These are phyloP conservation scores for Postia placenta DNA, from an alignment of 768 basidiomycete genomes.

Conservation along the genomic window DNA sequence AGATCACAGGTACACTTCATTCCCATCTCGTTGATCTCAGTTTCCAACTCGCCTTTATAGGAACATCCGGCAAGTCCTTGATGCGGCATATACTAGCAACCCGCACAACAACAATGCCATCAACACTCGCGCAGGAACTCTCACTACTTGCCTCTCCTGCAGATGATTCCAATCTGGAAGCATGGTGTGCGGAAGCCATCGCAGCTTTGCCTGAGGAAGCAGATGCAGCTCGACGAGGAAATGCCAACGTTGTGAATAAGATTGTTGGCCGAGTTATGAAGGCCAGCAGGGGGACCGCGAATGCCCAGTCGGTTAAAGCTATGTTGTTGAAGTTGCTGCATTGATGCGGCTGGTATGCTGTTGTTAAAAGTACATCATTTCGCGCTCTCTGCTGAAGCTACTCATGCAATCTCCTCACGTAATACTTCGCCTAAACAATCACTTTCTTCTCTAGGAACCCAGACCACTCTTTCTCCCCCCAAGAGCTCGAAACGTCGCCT, in stretches of 20 bases:
- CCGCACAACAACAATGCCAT: slow-evolving; percentile 29
- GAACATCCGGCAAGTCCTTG: slow-evolving; percentile 71
- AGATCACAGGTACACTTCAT: slow-evolving; percentile 56
- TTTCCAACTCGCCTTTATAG: too few relatives aligned
- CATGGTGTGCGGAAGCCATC: slow-evolving; percentile 61
- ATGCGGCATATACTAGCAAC: slow-evolving; percentile 64
- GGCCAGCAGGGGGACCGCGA: slow-evolving; percentile 67
- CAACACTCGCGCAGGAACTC: slow-evolving; percentile 43
- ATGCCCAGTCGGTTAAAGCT: slow-evolving; percentile 54
- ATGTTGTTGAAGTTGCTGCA: slow-evolving; percentile 45
- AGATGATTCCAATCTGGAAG: slow-evolving; percentile 35
- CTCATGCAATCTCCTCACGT: background rate
- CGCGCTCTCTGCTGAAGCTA: slow-evolving; percentile 2
- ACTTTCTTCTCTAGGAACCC: slow-evolving; percentile 65
- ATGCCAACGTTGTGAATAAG: slow-evolving; percentile 72
- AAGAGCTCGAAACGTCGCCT: slow-evolving; percentile 71
- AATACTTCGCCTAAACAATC: slow-evolving; percentile 3
- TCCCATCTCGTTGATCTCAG: background rate
- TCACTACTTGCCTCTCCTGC: slow-evolving; percentile 37
- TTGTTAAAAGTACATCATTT: background rate
- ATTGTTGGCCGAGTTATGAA: slow-evolving; percentile 87
- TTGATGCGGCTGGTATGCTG: background rate
- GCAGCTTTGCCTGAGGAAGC: slow-evolving; percentile 60
- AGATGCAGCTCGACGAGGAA: slow-evolving; percentile 59
- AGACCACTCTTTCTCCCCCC: slow-evolving; percentile 78